phyloP scores from a whole-genome alignment of 2,329 filamentous ascomycete genomes.

The Neocucurbitaria cava region DNA sequence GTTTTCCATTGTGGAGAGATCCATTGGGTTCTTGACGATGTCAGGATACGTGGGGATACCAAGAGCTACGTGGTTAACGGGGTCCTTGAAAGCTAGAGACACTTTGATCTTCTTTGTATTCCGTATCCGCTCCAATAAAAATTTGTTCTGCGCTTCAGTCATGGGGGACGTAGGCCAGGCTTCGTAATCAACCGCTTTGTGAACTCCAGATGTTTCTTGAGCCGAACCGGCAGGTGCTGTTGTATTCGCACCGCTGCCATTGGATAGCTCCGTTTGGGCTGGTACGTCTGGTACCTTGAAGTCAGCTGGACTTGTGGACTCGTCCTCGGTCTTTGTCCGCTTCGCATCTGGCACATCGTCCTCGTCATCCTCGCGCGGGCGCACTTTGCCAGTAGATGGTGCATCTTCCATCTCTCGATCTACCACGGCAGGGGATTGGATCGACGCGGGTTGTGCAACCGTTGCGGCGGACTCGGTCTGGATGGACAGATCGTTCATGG shows the following conservation, averaged over 20 bases:
- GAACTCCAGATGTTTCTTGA: conserved; percentile 39
- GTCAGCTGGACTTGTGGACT: conserved; percentile 39
- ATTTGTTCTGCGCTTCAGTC: conserved; percentile 66
- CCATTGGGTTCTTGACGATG: conserved; percentile 80
- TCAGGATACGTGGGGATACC: conserved; percentile 76
- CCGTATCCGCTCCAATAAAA: conserved; percentile 70
- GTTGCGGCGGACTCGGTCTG: conserved; percentile 26
- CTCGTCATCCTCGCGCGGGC: conserved; percentile 69
- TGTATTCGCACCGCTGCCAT: conserved; percentile 28
- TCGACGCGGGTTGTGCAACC: conserved; percentile 18
- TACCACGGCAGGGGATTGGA: conserved; percentile 30
- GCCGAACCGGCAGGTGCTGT: conserved; percentile 35
- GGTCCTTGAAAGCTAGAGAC: conserved; percentile 75
- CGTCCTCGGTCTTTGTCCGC: conserved; percentile 74
- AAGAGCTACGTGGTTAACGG: conserved; percentile 79
- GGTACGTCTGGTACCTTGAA: conserved; percentile 56
- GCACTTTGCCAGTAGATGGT: conserved; percentile 57
- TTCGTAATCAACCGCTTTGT: conserved; percentile 43
- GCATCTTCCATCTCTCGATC: conserved; percentile 50
- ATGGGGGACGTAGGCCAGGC: conserved; percentile 43
- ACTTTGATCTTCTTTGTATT: conserved; percentile 87
- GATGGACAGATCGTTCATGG: conserved; percentile 43
- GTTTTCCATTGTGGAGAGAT: conserved; percentile 81
- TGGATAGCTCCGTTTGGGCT: conserved; percentile 37
- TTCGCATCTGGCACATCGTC: conserved; percentile 71